Evolutionary conservation across 768 basidiomycete species (phyloP), one percentile per base, ranked within the genome.

Genomic region (Lyophyllum semitale): DNA sequence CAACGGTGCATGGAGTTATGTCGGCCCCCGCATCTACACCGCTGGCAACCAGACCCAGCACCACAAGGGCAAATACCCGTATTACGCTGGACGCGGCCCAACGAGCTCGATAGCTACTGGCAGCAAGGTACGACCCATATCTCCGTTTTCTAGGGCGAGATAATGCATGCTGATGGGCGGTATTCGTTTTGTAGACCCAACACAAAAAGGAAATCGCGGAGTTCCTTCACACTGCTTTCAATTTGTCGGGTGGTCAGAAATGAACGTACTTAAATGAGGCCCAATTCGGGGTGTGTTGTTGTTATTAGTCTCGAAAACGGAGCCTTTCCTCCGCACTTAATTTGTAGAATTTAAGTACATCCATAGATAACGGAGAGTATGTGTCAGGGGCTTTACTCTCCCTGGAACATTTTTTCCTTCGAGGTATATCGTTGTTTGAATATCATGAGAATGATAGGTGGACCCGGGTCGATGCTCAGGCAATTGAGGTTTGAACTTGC

Each of bases 1-100:
- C 79, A 95, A 94, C 65, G 97, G 97, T 61, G 87, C 93, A 1
- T 99, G 97, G 97, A 92, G 89, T 38, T 97, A 99, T 67, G 86
- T 97, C 55, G 95, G 91, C 23, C 91, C 95, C 43, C 86, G 95
- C 52, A 87, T 98, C 66, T 87, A 90, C 70, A 98, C 96, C 42
- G 94, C 96, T n/a, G 88, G 91, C 44, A 86, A 88, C 63, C 80
- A 92, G 75, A 96, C 95, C 5, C 78, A 90, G 69, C 81, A 97
- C 73, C 97, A 99, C 77, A 85, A 85, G 73, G 85, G 85, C 68
- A 95, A 95, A 73, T 92, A 93, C 67, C 91, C 95, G 11, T 78
- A 79, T 66, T 97, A 97, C 66, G 96, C 95, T 37, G 95, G 97
- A 17, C 86, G 97, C 53, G 89, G 85, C 54, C 97, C 97, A 0